Base-by-base conservation (phyloP, 768 basidiomycete species). In the Gymnopilus dilepis region DNA sequence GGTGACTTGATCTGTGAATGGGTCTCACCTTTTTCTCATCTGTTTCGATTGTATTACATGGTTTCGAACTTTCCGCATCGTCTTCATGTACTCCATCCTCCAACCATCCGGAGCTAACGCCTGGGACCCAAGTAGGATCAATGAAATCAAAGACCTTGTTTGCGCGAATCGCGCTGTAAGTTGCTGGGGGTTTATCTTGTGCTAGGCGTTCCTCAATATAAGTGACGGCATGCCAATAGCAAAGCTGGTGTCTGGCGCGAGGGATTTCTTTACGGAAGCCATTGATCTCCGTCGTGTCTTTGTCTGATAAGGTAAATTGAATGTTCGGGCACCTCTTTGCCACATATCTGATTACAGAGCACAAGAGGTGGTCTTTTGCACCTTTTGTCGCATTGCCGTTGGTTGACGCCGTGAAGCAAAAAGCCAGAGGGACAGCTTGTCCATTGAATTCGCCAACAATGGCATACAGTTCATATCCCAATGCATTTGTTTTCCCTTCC, bases 181-280 rank as follows among this genome's bases (percentile, higher is more conserved):
- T 26, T 13, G 69, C 64, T 0, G 68, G 69, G 37, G 64, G 62
- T 19, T 67, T 70, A 31, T 67, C 60, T 34, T 70, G 68, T 11
- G 67, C 60, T 0, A 75, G 56, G 0, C 66, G 61, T 30, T 64
- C 50, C 22, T 72, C 69, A 13, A 74, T 22, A 13, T 72, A 70
- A 2, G 45, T 58, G 22, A 74, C 62, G 1, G 58, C 67, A 52
- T 76, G 75, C 75, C 75, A 76, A 41, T 73, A 71, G 59, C 74
- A 76, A 0, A 76, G 55, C 59, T 74, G 75, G 30, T 75, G 70
- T 45, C 74, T 74, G 3, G 70, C 67, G 4, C 52, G 2, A 1
- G 69, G 64, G 22, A 67, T 68, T 2, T 62, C 56, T 0, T 31
- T 61, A 0, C 54, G 45, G 53, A 73, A 65, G 0, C 70, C 68